Base-by-base conservation (phyloP, 176 grass and related monocot genomes). In the Phoenix roebelenii region DNA sequence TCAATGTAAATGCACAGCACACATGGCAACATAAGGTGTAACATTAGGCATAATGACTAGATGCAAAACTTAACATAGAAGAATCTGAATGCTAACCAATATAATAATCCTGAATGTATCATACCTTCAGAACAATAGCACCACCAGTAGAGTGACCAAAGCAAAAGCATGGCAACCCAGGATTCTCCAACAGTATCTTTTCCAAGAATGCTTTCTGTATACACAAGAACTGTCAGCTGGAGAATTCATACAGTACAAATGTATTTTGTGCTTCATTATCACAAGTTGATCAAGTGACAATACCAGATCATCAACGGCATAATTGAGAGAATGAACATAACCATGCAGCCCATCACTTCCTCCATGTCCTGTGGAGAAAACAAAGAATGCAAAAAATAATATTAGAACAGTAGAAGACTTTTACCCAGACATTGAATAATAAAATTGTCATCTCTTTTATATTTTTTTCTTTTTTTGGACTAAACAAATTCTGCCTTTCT, bases 341-440 rank as follows among this genome's bases (percentile, higher is more conserved):
- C 70, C 70, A 63, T 73, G 70, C 70, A 73, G 55, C 0, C 59
- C 59, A 63, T 63, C 70, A 63, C 70, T 73, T 73, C 70, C 70
- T 18, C 70, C 70, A 55, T 73, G 70, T 18, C 70, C 70, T 73
- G 50, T 18, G 23, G 25, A 55, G 17, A 54, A 25, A 14, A 22
- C 9, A 14, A 25, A 50, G 9, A 44, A 44, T 44, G 35, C 5
- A 22, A 7, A 39, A 23, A 23, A 25, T 18, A 56, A 23, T 12
- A 23, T 4, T 39, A 16, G 4, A 65, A 17, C 15, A 5, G 18
- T 4, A 15, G 6, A 35, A 35, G 32, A 7, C 32, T 6, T 35
- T 35, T 9, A 35, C 32, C 9, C 32, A 10, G 1, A 10, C 6
- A 35, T 35, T 10, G 6, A 35, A 35, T 10, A 35, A 35, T 35